A percentile compares a stretch with the other conserved stretches of the same genome.
Evolutionary conservation across 352 stramenopile species (phyloP).

Genomic region (Blastocystis sp.): DNA sequence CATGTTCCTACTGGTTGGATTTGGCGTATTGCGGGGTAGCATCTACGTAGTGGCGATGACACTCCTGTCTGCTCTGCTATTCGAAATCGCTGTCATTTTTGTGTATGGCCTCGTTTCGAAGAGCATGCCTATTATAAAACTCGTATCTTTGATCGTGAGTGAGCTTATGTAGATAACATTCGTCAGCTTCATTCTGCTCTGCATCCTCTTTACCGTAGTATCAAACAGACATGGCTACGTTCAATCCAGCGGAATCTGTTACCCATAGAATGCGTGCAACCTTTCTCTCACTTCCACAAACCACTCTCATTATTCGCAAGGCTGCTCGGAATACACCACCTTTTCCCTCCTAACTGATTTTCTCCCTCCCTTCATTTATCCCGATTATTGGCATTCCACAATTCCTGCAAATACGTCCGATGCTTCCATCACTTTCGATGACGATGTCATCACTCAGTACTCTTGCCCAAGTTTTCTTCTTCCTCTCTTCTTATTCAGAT

Average conservation of each 20-base stretch:
- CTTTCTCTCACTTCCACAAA: not conserved
- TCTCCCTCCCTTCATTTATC: not conserved
- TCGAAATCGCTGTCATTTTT: not conserved
- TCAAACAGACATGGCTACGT: conserved; percentile 42
- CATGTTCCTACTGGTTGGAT: not conserved
- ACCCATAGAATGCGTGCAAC: conserved; percentile 24
- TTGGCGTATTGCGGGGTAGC: not conserved
- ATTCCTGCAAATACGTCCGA: not conserved
- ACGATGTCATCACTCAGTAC: not conserved
- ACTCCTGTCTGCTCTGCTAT: not conserved
- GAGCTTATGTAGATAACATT: not conserved
- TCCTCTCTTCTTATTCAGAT: not conserved
- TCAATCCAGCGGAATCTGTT: not conserved
- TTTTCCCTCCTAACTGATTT: not conserved
- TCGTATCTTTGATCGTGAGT: not conserved
- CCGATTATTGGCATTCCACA: not conserved
- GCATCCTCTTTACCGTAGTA: not conserved
- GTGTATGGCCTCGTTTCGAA: conserved; percentile 29
- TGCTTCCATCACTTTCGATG: not conserved
- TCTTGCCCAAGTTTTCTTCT: not conserved
- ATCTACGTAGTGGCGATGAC: not conserved
- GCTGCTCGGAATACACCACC: conserved; percentile 31
- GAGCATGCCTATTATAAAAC: not conserved
- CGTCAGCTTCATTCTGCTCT: not conserved
- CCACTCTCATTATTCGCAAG: not conserved